Evolutionary conservation across 148 eudicot genomes (phyloP).

Genomic region (Rhododendron ferrugineum): DNA sequence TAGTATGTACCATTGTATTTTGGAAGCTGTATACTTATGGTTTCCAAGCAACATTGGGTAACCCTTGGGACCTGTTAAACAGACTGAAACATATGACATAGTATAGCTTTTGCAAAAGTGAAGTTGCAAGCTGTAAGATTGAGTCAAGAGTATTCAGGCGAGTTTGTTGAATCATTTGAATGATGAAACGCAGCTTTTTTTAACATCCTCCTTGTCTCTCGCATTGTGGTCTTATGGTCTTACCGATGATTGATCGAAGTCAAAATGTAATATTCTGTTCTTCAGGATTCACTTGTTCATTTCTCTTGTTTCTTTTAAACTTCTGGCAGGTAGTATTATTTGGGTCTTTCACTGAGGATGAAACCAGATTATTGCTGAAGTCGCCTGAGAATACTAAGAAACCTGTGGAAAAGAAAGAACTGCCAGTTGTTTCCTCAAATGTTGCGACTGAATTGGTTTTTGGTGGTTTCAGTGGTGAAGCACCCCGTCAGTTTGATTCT

Average conservation of each 20-base stretch:
- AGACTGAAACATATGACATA: not conserved
- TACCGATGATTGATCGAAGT: not conserved
- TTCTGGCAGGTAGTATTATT: slow-evolving; percentile 47
- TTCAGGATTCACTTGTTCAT: not conserved
- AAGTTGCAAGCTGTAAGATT: not conserved
- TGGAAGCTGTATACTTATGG: not conserved
- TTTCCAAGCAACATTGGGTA: not conserved
- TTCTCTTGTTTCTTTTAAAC: not conserved
- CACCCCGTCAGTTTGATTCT: slow-evolving; percentile 24
- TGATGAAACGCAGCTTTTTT: not conserved
- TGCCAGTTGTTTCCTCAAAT: slow-evolving; percentile 41
- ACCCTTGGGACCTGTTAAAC: not conserved
- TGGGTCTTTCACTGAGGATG: slow-evolving; percentile 57
- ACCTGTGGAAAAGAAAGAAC: slow-evolving; percentile 28
- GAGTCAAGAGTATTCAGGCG: not conserved
- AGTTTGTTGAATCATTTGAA: not conserved
- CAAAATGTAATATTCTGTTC: not conserved
- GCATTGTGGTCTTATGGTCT: not conserved
- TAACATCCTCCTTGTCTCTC: not conserved
- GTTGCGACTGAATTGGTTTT: slow-evolving; percentile 32
- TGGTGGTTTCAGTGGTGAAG: slow-evolving; percentile 30
- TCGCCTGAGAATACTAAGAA: slow-evolving; percentile 21
- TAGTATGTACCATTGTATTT: not conserved
- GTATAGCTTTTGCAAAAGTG: not conserved
- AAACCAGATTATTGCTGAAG: slow-evolving; percentile 31